Conservation (phyloP, 208 protist species). For the Trypanosoma scelopori region DNA sequence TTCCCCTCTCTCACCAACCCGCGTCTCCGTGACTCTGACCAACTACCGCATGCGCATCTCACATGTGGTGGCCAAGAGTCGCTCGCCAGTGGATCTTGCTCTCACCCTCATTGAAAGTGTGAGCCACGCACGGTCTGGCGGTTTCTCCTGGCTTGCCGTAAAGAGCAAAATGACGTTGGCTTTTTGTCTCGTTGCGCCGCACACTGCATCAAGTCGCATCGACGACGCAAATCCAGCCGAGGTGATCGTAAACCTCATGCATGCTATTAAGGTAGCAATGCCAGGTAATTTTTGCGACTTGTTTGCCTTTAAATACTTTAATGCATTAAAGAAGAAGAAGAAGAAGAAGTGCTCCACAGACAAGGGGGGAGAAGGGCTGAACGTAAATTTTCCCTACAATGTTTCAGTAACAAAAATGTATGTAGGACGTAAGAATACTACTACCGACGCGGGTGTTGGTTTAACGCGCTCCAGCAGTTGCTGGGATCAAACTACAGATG, state of each 20-base stretch:
- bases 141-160: slow-evolving; percentile 3
- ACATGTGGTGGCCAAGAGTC: slow-evolving; percentile 3
- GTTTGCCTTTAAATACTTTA: slow-evolving; percentile 22
- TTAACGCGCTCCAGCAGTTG: no score
- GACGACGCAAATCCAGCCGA: not conserved
- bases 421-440: no score
- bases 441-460: no score
- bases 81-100: slow-evolving; percentile 4
- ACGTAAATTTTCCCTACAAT: no score
- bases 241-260: not conserved
- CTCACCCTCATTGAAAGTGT: slow-evolving; percentile 19
- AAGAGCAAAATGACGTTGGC: slow-evolving; percentile 15
- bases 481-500: no score
- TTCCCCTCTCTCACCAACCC: not conserved
- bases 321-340: not conserved
- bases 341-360: not conserved
- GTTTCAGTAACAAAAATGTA: no score
- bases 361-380: not conserved
- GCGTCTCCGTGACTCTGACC: slow-evolving; percentile 10
- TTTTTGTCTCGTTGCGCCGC: slow-evolving; percentile 9
- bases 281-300: slow-evolving; percentile 6
- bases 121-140: not conserved
- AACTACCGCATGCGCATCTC: slow-evolving; percentile 17
- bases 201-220: not conserved
- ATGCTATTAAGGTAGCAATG: slow-evolving; percentile 10